Evolutionary conservation across 768 basidiomycete species (phyloP), one percentile per base, ranked within the genome.

Genomic region (Xerocomus brunneocitrinus): DNA sequence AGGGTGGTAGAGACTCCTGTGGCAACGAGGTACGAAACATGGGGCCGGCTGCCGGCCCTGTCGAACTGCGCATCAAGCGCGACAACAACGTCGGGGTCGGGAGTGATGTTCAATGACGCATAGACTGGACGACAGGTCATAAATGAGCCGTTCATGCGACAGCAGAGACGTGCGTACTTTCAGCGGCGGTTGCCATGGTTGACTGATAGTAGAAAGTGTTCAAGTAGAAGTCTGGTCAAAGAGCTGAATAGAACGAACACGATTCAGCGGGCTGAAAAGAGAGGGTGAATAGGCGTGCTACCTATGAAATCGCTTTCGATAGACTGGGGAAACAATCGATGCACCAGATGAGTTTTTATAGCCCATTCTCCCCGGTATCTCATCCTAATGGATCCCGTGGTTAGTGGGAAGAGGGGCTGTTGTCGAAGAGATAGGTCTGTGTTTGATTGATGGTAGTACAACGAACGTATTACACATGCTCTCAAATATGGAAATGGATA

Each of bases 361-460:
- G 16, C 14, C 28, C 42, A 42, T 28, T 30, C 28, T 27, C 12
- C 36, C 36, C 36, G 16, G 8, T 44, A 28, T 44, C 28, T 30
- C n/a, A 30, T 43, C 28, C 42, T 22, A 22, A 39, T 8, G 19
- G 8, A 8, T 39, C 38, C 7, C 42, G 30, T 14, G 41, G 28
- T 30, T 8, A 30, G 43, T 44, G 43, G 43, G 43, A 44, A 43
- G 42, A 19, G 24, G 41, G 16, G 27, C 42, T 43, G 28, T 28
- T 30, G 14, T 30, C 22, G 43, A 44, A 28, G 28, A 30, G 28
- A 44, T 30, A 16, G 8, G 43, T 30, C 43, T 44, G 43, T 44
- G 43, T n/a, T 44, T 44, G 43, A 44, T 44, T 44, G 43, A 44
- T 44, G 43, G 43, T 44, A 44, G 43, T n/a, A 44, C 9, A 30